phyloP scores from a whole-genome alignment of 371 early-diverging fungal species.

The Quaeritorhiza haematococci region DNA sequence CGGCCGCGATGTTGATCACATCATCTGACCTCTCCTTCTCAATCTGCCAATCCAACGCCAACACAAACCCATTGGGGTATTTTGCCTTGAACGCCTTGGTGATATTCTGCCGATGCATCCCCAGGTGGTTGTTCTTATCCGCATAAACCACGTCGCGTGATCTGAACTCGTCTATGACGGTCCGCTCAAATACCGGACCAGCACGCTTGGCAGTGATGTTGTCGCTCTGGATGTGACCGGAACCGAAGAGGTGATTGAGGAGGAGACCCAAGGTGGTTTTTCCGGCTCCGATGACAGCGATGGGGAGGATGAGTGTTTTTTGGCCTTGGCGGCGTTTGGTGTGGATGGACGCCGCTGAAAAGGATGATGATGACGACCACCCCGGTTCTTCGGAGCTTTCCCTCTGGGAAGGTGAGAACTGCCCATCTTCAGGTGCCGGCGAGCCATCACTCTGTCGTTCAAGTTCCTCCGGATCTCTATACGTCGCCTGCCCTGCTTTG shows the following conservation, averaged over 20 bases:
- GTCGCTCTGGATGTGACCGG: slow-evolving; percentile 72
- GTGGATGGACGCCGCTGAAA: too few relatives aligned
- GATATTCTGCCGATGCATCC: slow-evolving; percentile 48
- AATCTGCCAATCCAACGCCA: slow-evolving; percentile 64
- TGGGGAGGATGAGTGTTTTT: slow-evolving; percentile 62
- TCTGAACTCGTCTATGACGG: slow-evolving; percentile 44
- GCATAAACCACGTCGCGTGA: slow-evolving; percentile 37
- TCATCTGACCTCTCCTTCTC: slow-evolving; percentile 14
- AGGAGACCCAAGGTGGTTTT: slow-evolving; percentile 61
- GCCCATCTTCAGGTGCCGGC: not conserved
- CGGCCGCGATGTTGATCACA: slow-evolving; percentile 39
- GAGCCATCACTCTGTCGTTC: too few relatives aligned
- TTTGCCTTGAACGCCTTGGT: slow-evolving; percentile 33
- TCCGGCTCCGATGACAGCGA: slow-evolving; percentile 70
- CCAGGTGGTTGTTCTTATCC: slow-evolving; percentile 60
- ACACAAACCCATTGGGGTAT: slow-evolving; percentile 53
- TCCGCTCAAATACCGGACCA: slow-evolving; percentile 44
- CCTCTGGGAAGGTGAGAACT: too few relatives aligned
- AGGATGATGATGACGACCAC: too few relatives aligned
- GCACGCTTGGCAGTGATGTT: slow-evolving; percentile 45
- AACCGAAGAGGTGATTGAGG: slow-evolving; percentile 12
- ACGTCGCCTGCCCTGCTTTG: slow-evolving; percentile 19
- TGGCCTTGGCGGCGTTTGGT: slow-evolving; percentile 4
- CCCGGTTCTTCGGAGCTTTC: too few relatives aligned
- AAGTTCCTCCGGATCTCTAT: slow-evolving; percentile 16